phyloP scores from a whole-genome alignment of 2,329 filamentous ascomycete species.

The Mycosphaerella sp. region DNA sequence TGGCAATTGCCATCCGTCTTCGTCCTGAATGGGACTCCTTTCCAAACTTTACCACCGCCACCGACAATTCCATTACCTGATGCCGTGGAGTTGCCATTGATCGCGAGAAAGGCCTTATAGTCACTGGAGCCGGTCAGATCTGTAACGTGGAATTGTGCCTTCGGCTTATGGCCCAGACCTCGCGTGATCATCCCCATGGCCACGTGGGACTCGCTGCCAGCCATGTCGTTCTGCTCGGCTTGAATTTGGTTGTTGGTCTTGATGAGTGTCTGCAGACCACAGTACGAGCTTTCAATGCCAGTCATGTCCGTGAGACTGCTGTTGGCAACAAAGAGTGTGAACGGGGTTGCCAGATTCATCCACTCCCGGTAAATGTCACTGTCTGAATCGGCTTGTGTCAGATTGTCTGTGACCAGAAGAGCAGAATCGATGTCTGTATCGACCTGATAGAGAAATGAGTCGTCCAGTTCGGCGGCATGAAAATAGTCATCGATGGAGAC shows the following conservation, averaged over 20 bases:
- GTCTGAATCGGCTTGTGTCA: slow-evolving; percentile 50
- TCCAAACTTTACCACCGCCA: slow-evolving; percentile 72
- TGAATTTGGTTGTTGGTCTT: slow-evolving; percentile 57
- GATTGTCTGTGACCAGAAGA: slow-evolving; percentile 69
- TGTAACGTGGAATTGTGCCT: slow-evolving; percentile 81
- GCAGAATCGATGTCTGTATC: slow-evolving; percentile 78
- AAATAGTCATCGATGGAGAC: slow-evolving; percentile 75
- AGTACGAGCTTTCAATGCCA: slow-evolving; percentile 74
- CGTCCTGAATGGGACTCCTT: slow-evolving; percentile 65
- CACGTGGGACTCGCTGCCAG: slow-evolving; percentile 40
- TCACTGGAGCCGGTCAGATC: slow-evolving; percentile 64
- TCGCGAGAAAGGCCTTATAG: slow-evolving; percentile 69
- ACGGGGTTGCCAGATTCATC: slow-evolving; percentile 56
- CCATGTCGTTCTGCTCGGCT: slow-evolving; percentile 46
- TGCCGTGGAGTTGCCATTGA: slow-evolving; percentile 50
- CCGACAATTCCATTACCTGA: slow-evolving; percentile 52
- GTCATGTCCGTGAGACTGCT: slow-evolving; percentile 53
- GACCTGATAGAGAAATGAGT: slow-evolving; percentile 64
- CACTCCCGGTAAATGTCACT: slow-evolving; percentile 48
- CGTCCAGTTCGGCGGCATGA: slow-evolving; percentile 55
- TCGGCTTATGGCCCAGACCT: slow-evolving; percentile 61
- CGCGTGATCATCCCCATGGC: slow-evolving; percentile 61
- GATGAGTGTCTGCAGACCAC: slow-evolving; percentile 57
- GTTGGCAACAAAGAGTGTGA: slow-evolving; percentile 70
- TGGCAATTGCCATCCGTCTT: slow-evolving; percentile 79